Base-by-base conservation (phyloP, 148 eudicot species). In the Limonium bicolor region DNA sequence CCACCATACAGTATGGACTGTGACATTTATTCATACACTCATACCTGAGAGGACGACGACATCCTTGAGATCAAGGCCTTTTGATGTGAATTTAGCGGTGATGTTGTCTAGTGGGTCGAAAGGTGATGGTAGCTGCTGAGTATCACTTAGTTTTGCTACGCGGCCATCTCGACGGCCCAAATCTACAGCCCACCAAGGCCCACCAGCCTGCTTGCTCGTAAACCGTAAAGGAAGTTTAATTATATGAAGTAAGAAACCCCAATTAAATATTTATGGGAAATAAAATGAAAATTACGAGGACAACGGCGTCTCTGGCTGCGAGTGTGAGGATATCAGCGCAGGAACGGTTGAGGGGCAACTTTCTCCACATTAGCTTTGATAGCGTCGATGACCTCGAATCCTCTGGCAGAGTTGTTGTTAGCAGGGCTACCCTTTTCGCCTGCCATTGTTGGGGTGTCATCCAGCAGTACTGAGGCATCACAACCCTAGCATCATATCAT, bases 131-230 rank as follows among this genome's bases (percentile, higher is more conserved):
- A 73, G 47, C 2, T 81, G 59, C 32, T 54, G 53, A 40, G 77
- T 77, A 29, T 83, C 76, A 54, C 50, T 66, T 23, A 56, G 23
- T 48, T 59, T 71, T 19, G 85, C 76, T 58, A 66, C 68, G 30
- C 73, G 50, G 12, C 85, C 69, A 41, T 81, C 93, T 28, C 81
- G 66, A 55, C 93, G 81, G 5, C 93, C 93, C 58, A 81, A 56
- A 31, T 57, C 49, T 31, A 77, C 43, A 15, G 59, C 27, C 70
- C 77, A 81, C 21, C 20, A 73, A 25, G 72, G 73, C 23, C 93
- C 93, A 27, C 93, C 85, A 1, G 55, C 6, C 93, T 81, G 41
- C 20, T 7, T 43, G n/a, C n/a, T n/a, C n/a, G n/a, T n/a, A n/a
- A n/a, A n/a, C 7, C 6, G 3, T 14, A 2, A 2, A 6, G 28